phyloP scores from a whole-genome alignment of 495 filamentous ascomycete genomes.

The Cercophora samala region DNA sequence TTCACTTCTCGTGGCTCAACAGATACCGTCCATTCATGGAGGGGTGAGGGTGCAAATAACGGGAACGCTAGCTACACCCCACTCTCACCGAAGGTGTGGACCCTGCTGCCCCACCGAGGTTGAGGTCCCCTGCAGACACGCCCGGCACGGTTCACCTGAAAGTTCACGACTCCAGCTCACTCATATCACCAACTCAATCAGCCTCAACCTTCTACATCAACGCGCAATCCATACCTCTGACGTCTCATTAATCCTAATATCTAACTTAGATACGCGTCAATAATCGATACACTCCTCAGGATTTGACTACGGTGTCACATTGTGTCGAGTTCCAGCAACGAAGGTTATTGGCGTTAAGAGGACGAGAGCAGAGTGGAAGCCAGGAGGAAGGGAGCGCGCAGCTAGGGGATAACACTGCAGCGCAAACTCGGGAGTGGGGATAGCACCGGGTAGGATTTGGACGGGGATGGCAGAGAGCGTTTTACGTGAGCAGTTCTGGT shows the following conservation, averaged over 20 bases:
- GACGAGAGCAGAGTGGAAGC: neutral
- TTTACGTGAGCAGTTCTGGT: neutral
- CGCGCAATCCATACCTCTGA: neutral
- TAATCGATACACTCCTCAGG: neutral
- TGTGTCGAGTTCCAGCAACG: neutral
- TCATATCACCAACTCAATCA: neutral
- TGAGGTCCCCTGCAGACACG: neutral
- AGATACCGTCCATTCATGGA: neutral
- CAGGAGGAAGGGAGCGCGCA: neutral
- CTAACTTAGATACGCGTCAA: neutral
- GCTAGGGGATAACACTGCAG: neutral
- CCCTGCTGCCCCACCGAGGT: neutral
- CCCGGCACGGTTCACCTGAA: neutral
- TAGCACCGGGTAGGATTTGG: neutral
- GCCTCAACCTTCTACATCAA: neutral
- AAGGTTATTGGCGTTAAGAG: neutral
- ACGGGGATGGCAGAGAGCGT: neutral
- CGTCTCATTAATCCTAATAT: neutral
- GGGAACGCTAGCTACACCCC: neutral
- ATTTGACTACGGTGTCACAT: neutral
- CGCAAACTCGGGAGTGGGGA: neutral
- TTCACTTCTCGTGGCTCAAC: too few relatives aligned
- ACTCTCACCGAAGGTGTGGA: neutral
- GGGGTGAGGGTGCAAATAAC: neutral
- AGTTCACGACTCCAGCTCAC: conserved; percentile 2